Base-by-base conservation (phyloP, 2,329 filamentous ascomycete species). In the Colletotrichum sp. region DNA sequence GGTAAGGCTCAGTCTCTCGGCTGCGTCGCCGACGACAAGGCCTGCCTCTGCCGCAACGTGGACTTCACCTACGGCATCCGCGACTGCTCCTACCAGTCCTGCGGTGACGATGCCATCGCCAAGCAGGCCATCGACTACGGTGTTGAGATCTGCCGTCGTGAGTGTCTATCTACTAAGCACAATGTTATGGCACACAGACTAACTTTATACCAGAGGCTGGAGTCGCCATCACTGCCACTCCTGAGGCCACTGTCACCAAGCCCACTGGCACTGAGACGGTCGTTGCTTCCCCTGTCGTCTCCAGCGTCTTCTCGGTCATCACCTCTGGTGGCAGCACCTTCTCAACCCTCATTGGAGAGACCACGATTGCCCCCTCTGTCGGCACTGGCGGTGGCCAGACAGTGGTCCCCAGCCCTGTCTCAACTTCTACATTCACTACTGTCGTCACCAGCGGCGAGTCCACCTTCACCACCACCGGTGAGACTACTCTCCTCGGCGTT, bases 51-150 rank as follows among this genome's bases (percentile, higher is more conserved):
- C 85, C 79, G 80, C 73, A 87, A 88, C 77, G 55, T 77, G 60
- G 79, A 89, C 84, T 90, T 89, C 82, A 79, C 83, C 73, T 89
- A 86, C 78, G 89, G 89, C 68, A 82, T 90, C 75, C 87, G 85
- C 74, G 89, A 91, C 84, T 91, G 89, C 83, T 86, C 88, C 21
- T 78, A 79, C 77, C 82, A 87, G 82, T 82, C 84, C 60, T 90
- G 88, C 84, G 72, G 59, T 32, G 73, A 79, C 16, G 18, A 59
- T 28, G 78, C 82, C 18, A 81, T 85, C 64, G 85, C 85, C 65
- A 78, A 81, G 39, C 77, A 82, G 57, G 85, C 83, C 72, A 80
- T 90, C 55, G 71, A 79, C 32, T 88, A 84, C 77, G 88, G 83
- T 57, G 79, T 86, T 72, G 67, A 79, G 15, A 74, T 86, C 72